Evolutionary conservation across 2,329 filamentous ascomycete genomes (phyloP).

Genomic region (Xylaria sp.): DNA sequence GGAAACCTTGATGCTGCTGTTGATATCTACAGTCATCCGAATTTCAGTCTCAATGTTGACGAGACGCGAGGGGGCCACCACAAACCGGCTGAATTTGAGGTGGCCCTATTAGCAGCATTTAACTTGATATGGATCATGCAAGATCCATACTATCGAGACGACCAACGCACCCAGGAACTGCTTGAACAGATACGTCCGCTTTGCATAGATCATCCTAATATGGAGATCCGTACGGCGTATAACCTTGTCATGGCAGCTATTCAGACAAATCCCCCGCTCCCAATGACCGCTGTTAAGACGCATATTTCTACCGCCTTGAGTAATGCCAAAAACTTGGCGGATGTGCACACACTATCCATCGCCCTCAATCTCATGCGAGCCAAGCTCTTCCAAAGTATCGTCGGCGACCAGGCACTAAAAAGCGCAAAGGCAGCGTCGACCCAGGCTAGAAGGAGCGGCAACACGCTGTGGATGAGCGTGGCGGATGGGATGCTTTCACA

Average conservation of each 20-base stretch:
- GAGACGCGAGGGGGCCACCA: conserved; percentile 52
- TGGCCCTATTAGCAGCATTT: conserved; percentile 72
- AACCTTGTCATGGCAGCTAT: conserved; percentile 78
- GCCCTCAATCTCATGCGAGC: conserved; percentile 86
- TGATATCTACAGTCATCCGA: conserved; percentile 69
- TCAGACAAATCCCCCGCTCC: conserved; percentile 67
- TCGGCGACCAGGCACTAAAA: conserved; percentile 83
- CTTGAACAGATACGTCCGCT: conserved; percentile 73
- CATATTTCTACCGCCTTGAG: conserved; percentile 78
- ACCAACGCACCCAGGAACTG: conserved; percentile 67
- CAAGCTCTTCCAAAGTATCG: conserved; percentile 82
- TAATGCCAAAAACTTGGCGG: conserved; percentile 74
- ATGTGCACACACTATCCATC: conserved; percentile 84
- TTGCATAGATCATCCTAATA: conserved; percentile 75
- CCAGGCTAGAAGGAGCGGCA: conserved; percentile 75
- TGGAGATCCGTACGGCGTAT: conserved; percentile 81
- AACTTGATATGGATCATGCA: conserved; percentile 80
- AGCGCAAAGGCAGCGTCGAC: conserved; percentile 75
- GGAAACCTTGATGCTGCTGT: conserved; percentile 78
- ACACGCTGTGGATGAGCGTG: conserved; percentile 81
- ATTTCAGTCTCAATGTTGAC: conserved; percentile 64
- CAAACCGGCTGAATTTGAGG: conserved; percentile 67
- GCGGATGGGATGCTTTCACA: conserved; percentile 81
- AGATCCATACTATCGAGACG: conserved; percentile 65
- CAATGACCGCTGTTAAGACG: conserved; percentile 81